A percentile compares a stretch with the other conserved stretches of the same genome.
These are phyloP conservation scores for Sarocladium brachiariae DNA, from an alignment of 2,329 filamentous ascomycete species.

Conservation along the genomic window DNA sequence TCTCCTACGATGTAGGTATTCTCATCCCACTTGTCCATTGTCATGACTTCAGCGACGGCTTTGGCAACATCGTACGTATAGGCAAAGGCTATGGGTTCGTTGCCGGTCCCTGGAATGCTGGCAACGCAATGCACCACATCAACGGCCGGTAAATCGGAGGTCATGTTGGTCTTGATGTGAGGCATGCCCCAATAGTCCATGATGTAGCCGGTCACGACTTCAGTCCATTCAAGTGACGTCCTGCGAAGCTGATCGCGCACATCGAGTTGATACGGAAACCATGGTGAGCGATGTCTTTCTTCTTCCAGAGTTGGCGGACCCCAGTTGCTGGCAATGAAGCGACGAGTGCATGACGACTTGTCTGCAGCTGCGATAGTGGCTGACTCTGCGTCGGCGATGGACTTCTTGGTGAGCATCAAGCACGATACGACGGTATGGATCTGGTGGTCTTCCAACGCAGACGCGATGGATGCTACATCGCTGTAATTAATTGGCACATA, in stretches of 20 bases:
- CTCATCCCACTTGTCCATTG: not conserved
- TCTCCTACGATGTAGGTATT: slow-evolving; percentile 1
- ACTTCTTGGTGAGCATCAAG: not conserved
- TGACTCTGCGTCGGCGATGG: not conserved
- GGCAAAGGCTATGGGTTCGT: not conserved
- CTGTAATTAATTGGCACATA: slow-evolving; percentile 6
- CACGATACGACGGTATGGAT: slow-evolving; percentile 9
- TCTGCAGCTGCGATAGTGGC: slow-evolving; percentile 5
- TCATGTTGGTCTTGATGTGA: slow-evolving; percentile 8
- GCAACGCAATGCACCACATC: slow-evolving; percentile 3
- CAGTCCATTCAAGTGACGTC: slow-evolving; percentile 2
- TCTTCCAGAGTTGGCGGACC: not conserved
- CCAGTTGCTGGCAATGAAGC: slow-evolving; percentile 10
- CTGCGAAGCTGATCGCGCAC: not conserved
- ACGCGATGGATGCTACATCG: not conserved
- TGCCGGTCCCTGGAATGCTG: slow-evolving; percentile 4
- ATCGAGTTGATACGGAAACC: not conserved
- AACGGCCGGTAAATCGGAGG: not conserved
- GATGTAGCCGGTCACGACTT: slow-evolving; percentile 32
- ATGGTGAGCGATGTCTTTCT: not conserved
- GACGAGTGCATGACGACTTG: not conserved
- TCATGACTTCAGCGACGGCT: not conserved
- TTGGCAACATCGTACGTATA: slow-evolving; percentile 1
- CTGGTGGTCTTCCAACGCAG: slow-evolving; percentile 2
- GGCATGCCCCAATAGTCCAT: slow-evolving; percentile 34